phyloP scores from a whole-genome alignment of 2,329 filamentous ascomycete species.

The Penicillium sp. region DNA sequence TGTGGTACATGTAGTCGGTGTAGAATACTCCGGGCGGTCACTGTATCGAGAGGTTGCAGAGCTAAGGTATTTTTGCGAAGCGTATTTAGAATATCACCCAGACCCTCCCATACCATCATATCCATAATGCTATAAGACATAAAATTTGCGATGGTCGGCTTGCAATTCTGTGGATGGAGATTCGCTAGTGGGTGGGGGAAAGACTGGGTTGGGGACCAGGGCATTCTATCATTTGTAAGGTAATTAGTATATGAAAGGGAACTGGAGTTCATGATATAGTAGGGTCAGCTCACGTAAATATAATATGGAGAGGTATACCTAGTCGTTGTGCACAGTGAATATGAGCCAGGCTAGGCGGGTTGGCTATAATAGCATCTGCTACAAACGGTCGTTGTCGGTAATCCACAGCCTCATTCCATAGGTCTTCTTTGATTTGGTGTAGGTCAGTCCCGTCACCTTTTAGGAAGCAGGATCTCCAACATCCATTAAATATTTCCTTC shows the following conservation, averaged over 20 bases:
- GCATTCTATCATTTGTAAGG: constrained; percentile 62
- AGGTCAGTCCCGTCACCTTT: constrained; percentile 65
- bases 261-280: neutral
- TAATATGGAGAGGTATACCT: constrained; percentile 77
- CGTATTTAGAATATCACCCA: constrained; percentile 87
- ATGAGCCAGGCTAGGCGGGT: constrained; percentile 76
- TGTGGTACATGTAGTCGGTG: neutral
- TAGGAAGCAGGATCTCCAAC: constrained; percentile 84
- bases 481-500: constrained; percentile 75
- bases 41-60: constrained; percentile 68
- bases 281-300: constrained; percentile 70
- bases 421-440: constrained; percentile 53
- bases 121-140: constrained; percentile 82
- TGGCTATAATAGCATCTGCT: constrained; percentile 82
- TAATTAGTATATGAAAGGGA: neutral
- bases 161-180: constrained; percentile 72
- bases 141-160: constrained; percentile 74
- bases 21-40: neutral
- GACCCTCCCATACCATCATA: constrained; percentile 88
- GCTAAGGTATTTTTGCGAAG: constrained; percentile 77
- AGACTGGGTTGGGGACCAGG: constrained; percentile 80
- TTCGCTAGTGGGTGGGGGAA: constrained; percentile 87
- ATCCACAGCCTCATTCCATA: constrained; percentile 33
- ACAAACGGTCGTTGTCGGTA: constrained; percentile 67
- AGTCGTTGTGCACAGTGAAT: constrained; percentile 77